Evolutionary conservation across 257 asterid species (phyloP).

Genomic region (Cynanchum wilfordii): DNA sequence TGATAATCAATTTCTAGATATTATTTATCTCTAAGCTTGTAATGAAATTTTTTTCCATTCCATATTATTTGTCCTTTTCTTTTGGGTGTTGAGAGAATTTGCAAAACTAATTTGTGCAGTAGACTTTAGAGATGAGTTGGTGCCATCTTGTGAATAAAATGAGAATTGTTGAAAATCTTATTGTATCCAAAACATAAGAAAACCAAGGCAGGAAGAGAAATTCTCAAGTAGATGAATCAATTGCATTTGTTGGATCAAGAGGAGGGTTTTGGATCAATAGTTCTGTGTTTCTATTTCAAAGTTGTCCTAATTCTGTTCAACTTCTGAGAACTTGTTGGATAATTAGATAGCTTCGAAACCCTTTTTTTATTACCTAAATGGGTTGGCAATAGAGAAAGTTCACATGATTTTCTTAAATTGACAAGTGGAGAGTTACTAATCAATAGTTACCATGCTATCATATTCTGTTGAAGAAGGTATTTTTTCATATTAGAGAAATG

Average conservation of each 20-base stretch:
- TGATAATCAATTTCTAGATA: not conserved
- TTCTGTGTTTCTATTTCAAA: not conserved
- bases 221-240: not conserved
- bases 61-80: not conserved
- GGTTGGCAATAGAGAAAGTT: not conserved
- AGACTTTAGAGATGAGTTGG: not conserved
- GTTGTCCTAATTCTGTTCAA: not conserved
- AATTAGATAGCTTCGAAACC: not conserved
- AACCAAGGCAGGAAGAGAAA: not conserved
- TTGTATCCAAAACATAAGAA: not conserved
- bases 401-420: not conserved
- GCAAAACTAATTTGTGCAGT: not conserved
- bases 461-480: not conserved
- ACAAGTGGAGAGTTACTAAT: not conserved
- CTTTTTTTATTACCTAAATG: too few relatives aligned
- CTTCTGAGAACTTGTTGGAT: not conserved
- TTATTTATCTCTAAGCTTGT: constrained; percentile 5
- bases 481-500: not conserved
- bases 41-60: not conserved
- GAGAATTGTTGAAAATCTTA: not conserved
- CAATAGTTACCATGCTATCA: not conserved
- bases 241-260: not conserved
- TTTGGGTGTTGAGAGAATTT: not conserved
- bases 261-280: not conserved
- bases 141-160: not conserved